Evolutionary conservation across 106 monocot genomes (phyloP).

Genomic region (Dendrobium huoshanense): DNA sequence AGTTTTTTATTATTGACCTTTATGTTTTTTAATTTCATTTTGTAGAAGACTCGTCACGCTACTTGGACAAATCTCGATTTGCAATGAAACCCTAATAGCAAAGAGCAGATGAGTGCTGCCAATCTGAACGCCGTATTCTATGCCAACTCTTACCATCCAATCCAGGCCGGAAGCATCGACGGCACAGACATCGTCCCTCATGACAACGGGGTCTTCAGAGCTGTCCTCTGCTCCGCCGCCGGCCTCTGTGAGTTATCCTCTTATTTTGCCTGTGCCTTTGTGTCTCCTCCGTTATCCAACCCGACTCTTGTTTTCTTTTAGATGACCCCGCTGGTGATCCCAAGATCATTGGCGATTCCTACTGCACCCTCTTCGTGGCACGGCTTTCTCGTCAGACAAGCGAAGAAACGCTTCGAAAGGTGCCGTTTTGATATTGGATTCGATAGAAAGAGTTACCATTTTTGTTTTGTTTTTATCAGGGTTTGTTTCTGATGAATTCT

Average conservation of each 20-base stretch:
- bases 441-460: background rate
- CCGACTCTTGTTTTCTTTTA: slow-evolving; percentile 14
- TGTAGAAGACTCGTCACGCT: too few species aligned
- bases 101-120: too few species aligned
- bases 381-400: slow-evolving; percentile 61
- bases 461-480: background rate
- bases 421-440: slow-evolving; percentile 18
- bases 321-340: slow-evolving; percentile 94
- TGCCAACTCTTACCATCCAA: slow-evolving; percentile 75
- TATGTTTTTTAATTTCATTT: too few species aligned
- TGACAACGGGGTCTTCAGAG: slow-evolving; percentile 89
- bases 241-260: slow-evolving; percentile 53
- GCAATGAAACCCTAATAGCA: too few species aligned
- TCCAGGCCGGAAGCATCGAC: slow-evolving; percentile 97
- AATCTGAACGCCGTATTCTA: slow-evolving; percentile 78
- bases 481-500: slow-evolving; percentile 4
- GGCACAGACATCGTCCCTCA: slow-evolving; percentile 93
- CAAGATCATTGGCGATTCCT: slow-evolving; percentile 77
- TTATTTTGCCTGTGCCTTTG: background rate
- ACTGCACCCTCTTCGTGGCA: slow-evolving; percentile 83
- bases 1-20: too few species aligned
- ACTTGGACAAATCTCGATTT: too few species aligned
- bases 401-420: slow-evolving; percentile 74
- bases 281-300: background rate
- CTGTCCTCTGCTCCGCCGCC: slow-evolving; percentile 73